Percentiles rank a stretch among this genome's conserved stretches.
These are phyloP conservation scores for Leptoxyphium fumago DNA, from an alignment of 2,329 filamentous ascomycete species.

Conservation along the genomic window DNA sequence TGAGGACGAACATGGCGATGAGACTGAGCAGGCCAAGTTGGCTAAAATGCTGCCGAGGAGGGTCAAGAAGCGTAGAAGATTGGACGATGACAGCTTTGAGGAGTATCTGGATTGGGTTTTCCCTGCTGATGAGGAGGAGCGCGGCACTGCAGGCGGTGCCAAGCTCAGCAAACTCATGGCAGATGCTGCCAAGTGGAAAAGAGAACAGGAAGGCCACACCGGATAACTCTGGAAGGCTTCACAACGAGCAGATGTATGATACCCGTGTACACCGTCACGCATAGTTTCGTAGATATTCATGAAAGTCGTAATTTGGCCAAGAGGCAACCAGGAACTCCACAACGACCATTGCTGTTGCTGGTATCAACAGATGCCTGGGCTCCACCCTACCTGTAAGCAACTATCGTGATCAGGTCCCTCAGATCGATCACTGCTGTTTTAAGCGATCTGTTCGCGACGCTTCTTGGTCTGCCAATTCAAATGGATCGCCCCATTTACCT, in stretches of 20 bases:
- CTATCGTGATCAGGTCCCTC: no score
- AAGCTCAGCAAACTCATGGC: slow-evolving; percentile 73
- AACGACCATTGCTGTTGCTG: no score
- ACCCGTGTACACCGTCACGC: no score
- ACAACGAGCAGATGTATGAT: no score
- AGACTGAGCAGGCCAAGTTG: slow-evolving; percentile 64
- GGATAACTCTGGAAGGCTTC: background rate
- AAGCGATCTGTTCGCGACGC: slow-evolving; percentile 5
- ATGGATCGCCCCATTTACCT: slow-evolving; percentile 22
- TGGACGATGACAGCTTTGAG: slow-evolving; percentile 88
- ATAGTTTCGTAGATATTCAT: no score
- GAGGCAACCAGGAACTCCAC: no score
- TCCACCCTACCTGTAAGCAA: no score
- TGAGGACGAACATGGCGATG: slow-evolving; percentile 67
- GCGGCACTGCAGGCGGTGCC: slow-evolving; percentile 30
- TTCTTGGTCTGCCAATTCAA: slow-evolving; percentile 21
- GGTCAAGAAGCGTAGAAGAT: slow-evolving; percentile 79
- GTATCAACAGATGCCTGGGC: no score
- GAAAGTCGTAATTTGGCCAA: no score
- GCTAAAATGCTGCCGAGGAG: slow-evolving; percentile 87
- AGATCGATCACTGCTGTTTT: background rate
- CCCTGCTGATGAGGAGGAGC: slow-evolving; percentile 82
- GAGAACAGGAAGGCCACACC: slow-evolving; percentile 29
- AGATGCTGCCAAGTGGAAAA: slow-evolving; percentile 80
- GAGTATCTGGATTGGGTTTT: slow-evolving; percentile 97